A percentile compares a stretch with the other conserved stretches of the same genome.
Conservation (phyloP, 108 stramenopile species). For the Cylindrotheca closterium region DNA sequence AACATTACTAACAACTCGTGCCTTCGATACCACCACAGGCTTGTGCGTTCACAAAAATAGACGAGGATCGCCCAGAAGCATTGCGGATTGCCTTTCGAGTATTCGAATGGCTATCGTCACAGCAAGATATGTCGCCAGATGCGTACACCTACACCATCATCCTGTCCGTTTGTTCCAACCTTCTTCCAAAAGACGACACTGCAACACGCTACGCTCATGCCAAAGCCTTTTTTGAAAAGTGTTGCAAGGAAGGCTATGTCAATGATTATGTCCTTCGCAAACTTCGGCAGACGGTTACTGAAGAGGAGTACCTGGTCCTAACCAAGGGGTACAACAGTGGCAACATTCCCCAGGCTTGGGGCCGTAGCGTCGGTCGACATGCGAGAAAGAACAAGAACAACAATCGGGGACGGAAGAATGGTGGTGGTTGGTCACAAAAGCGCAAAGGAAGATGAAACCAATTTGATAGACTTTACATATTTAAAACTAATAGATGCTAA, state of each 20-base stretch:
- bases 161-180: conserved; percentile 83
- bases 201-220: conserved; percentile 57
- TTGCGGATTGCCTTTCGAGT: conserved; percentile 82
- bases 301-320: conserved; percentile 68
- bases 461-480: neutral
- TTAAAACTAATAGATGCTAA: too few species aligned
- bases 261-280: conserved; percentile 88
- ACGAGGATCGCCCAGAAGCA: conserved; percentile 50
- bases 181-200: conserved; percentile 71
- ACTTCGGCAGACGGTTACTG: conserved; percentile 74
- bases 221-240: conserved; percentile 68
- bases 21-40: conserved; percentile 35
- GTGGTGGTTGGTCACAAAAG: conserved; percentile 1
- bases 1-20: neutral
- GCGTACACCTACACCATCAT: conserved; percentile 89
- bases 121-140: conserved; percentile 77
- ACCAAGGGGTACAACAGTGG: conserved; percentile 58
- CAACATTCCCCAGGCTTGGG: conserved; percentile 68
- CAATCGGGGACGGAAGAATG: conserved; percentile 10
- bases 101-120: conserved; percentile 74
- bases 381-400: conserved; percentile 8
- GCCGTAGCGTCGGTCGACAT: conserved; percentile 40
- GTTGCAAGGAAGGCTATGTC: conserved; percentile 77
- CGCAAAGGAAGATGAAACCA: conserved; percentile 9
- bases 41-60: conserved; percentile 68